Conservation (phyloP, 2,329 filamentous ascomycete species). For the Fusarium sororula region DNA sequence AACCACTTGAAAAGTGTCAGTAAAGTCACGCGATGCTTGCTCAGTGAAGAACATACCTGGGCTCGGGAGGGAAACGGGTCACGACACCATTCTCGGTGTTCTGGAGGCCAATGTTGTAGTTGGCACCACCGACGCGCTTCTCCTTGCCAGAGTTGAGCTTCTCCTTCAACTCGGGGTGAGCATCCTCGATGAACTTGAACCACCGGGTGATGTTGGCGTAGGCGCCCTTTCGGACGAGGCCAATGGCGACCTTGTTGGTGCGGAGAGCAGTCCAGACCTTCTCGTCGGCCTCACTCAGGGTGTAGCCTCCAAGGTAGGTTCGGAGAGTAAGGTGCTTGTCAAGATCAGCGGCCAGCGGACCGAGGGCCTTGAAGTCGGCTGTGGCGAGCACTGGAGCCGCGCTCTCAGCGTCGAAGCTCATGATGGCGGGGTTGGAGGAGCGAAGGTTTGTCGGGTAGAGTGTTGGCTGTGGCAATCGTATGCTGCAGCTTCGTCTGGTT, state of each 20-base stretch:
- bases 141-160: conserved; percentile 68
- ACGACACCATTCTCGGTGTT: conserved; percentile 90
- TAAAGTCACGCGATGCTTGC: conserved; percentile 17
- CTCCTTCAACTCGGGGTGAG: conserved; percentile 77
- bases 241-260: conserved; percentile 83
- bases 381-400: conserved; percentile 39
- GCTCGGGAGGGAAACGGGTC: conserved; percentile 92
- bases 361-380: conserved; percentile 80
- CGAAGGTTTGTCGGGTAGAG: not conserved
- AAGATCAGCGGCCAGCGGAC: conserved; percentile 77
- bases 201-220: conserved; percentile 83
- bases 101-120: conserved; percentile 87
- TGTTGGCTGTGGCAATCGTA: not conserved
- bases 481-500: not conserved
- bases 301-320: conserved; percentile 86
- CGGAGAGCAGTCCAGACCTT: conserved; percentile 86
- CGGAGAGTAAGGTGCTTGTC: conserved; percentile 89
- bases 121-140: conserved; percentile 80
- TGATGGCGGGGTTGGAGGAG: conserved; percentile 23
- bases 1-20: conserved; percentile 62
- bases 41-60: conserved; percentile 68
- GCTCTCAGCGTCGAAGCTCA: conserved; percentile 42
- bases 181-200: conserved; percentile 87
- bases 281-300: conserved; percentile 78
- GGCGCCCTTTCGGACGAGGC: conserved; percentile 80